These are phyloP conservation scores for Elongisporangium anandrum DNA, from an alignment of 352 stramenopile species.

Conservation along the genomic window DNA sequence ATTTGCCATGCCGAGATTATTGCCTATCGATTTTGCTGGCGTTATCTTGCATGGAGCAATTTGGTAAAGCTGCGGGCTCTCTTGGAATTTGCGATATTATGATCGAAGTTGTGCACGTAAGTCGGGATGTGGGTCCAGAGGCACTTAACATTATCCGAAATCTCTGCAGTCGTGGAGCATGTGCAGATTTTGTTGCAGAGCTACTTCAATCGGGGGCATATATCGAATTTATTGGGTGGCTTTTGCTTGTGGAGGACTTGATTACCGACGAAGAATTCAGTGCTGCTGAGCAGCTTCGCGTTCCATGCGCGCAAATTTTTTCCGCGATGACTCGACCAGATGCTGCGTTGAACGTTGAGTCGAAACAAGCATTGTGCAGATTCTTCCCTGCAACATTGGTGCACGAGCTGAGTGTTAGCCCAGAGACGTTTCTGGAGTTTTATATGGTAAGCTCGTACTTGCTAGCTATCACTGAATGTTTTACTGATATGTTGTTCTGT, in stretches of 20 bases:
- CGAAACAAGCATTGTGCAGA: slow-evolving; percentile 42
- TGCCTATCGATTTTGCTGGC: slow-evolving; percentile 53
- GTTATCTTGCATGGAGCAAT: slow-evolving; percentile 50
- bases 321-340: slow-evolving; percentile 49
- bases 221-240: slow-evolving; percentile 76
- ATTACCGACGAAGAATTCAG: slow-evolving; percentile 64
- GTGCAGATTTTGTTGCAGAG: slow-evolving; percentile 40
- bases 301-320: slow-evolving; percentile 61
- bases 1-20: slow-evolving; percentile 54
- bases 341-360: slow-evolving; percentile 43
- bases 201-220: slow-evolving; percentile 72
- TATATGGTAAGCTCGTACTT: slow-evolving; percentile 34
- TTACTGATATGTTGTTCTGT: slow-evolving; percentile 30
- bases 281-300: slow-evolving; percentile 41
- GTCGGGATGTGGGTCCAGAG: slow-evolving; percentile 44
- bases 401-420: slow-evolving; percentile 46
- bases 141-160: slow-evolving; percentile 63
- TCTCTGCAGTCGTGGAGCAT: slow-evolving; percentile 44
- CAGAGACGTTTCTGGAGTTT: slow-evolving; percentile 49
- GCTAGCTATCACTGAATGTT: slow-evolving; percentile 1
- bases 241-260: slow-evolving; percentile 57
- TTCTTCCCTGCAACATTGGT: slow-evolving; percentile 71
- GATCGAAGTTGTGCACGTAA: slow-evolving; percentile 69
- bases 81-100: slow-evolving; percentile 75
- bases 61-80: slow-evolving; percentile 40